A percentile compares a stretch with the other conserved stretches of the same genome.
phyloP scores from a whole-genome alignment of 208 protist genomes.

The Trypanosoma vivax region DNA sequence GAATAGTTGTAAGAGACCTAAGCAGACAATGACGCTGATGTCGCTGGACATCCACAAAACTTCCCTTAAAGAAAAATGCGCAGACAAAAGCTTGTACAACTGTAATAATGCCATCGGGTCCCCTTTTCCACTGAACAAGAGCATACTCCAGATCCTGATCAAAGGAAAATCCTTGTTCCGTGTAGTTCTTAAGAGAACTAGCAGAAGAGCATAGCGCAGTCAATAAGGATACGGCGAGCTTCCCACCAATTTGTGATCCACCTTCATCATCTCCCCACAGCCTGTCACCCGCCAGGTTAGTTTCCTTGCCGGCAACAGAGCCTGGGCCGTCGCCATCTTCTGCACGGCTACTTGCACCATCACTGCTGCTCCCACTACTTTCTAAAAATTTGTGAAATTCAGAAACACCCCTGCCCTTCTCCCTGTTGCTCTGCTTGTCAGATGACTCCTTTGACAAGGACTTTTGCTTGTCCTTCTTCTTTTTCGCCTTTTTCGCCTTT shows the following conservation, averaged over 20 bases:
- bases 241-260: conserved; percentile 9
- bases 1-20: conserved; percentile 38
- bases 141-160: conserved; percentile 48
- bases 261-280: conserved; percentile 1
- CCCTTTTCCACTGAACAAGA: conserved; percentile 53
- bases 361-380: conserved; percentile 4
- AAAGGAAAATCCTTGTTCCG: conserved; percentile 70
- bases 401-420: too few species aligned
- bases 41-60: conserved; percentile 38
- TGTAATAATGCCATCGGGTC: conserved; percentile 57
- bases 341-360: neutral
- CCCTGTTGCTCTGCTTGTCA: too few species aligned
- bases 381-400: conserved; percentile 8
- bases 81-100: conserved; percentile 61
- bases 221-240: conserved; percentile 32
- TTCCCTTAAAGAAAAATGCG: conserved; percentile 59
- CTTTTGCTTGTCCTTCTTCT: conserved; percentile 17
- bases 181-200: conserved; percentile 24
- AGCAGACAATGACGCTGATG: conserved; percentile 50
- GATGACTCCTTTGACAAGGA: conserved; percentile 1
- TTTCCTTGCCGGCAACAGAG: too few species aligned
- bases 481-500: conserved; percentile 26
- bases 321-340: neutral
- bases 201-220: conserved; percentile 36
- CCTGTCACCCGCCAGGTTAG: too few species aligned